Evolutionary conservation across 768 basidiomycete genomes (phyloP), one percentile per base, ranked within the genome.

Genomic region (Strobilomyces dryophilus): DNA sequence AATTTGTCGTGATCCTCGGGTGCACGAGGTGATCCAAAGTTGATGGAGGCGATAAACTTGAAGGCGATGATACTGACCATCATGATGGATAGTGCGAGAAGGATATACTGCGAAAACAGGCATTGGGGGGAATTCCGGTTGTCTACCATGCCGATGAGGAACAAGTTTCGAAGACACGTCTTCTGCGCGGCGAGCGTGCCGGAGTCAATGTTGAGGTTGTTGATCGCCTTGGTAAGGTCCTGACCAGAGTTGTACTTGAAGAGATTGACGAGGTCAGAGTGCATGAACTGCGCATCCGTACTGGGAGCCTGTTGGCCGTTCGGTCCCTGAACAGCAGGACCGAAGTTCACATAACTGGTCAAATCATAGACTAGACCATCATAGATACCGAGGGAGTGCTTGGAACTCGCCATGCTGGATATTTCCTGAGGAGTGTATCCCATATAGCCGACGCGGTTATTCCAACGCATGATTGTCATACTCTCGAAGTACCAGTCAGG

Each of bases 401-500:
- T 81, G 17, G 74, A 58, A 57, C 68, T 79, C 0, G 91, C 90
- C 78, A 85, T 81, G 58, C 79, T 82, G 60, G 74, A 77, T 65
- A 97, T 81, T 55, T 87, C 84, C 63, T 81, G 81, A 15, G 85
- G 83, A 0, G 89, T 89, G 65, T 82, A 87, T 0, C 94, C 95
- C 47, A 95, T 64, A 66, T 95, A 98, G 0, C 97, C 97, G 37
- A 84, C 80, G 36, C 95, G 89, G 61, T 83, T 83, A 49, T 83
- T 86, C 76, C 87, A 97, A 8, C 97, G 89, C 87, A 99, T 87
- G 65, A 81, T 69, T 3, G 90, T 89, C 97, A 99, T 98, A 54
- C 76, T 78, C 73, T 98, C 89, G 59, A 89, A 94, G 70, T 98
- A 99, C 97, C 97, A 99, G 66, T 99, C 97, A 0, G 97, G 95